Base-by-base conservation (phyloP, 2,329 filamentous ascomycete species). In the Aspergillus awamori region DNA sequence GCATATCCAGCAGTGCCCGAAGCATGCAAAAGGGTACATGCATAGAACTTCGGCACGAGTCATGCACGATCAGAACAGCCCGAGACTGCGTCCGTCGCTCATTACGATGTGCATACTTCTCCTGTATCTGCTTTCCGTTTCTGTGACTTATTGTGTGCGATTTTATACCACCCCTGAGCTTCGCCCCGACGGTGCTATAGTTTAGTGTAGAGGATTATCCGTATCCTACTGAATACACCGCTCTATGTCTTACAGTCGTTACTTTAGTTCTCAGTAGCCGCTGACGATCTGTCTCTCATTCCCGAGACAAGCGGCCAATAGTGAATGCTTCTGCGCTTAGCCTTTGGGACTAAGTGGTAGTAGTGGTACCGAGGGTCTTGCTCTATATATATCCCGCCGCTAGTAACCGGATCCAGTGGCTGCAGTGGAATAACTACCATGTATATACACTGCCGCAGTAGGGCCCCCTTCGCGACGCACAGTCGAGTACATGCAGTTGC, bases 211-310 rank as follows among this genome's bases (percentile, higher is more conserved):
- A 36, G 10, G 33, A 17, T 45, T 8, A 15, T 22, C 41, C 17
- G 22, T 45, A 45, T 22, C 20, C 17, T 13, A 10, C 24, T 20
- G 28, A 6, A 49, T 49, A 33, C 47, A 51, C 47, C 47, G 47
- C 47, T 51, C 8, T 8, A 30, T 51, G 47, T 51, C 47, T 51
- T 51, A 51, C 24, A 30, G 45, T 28, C 24, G 47, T 11, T 26
- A 26, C 15, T 49, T 49, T 49, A n/a, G 26, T 30, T 17, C n/a
- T 8, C 47, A 26, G 47, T 51, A 51, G 47, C 47, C 26, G 24
- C 26, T 17, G 47, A 51, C 26, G 47, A 51, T 51, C 47, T 51
- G 47, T 51, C 47, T 51, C 24, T 33, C 13, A 28, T 51, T 51
- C 15, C 26, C 47, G 47, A 17, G 47, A 33, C n/a, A 28, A 15